Percentiles rank a stretch among this genome's conserved stretches.
Conservation (phyloP, 306 rosid genomes). For the Acacia melanoxylon region DNA sequence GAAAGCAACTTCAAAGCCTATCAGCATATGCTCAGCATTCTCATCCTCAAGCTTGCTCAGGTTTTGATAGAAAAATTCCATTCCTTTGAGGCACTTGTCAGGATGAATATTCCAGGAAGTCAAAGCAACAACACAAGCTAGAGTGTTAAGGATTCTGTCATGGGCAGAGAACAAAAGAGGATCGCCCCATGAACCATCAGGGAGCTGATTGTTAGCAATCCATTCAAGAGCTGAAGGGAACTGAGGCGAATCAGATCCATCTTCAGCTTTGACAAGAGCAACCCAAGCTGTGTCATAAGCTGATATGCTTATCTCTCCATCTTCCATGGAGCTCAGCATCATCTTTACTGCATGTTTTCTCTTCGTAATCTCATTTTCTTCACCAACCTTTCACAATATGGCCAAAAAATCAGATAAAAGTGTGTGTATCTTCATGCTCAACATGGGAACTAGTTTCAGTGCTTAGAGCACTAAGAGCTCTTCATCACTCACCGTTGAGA, state of each 20-base stretch:
- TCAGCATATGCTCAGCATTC: slow-evolving; percentile 69
- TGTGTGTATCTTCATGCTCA: too few relatives aligned
- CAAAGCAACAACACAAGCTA: slow-evolving; percentile 70
- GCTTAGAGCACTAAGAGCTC: too few relatives aligned
- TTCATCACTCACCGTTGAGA: too few relatives aligned
- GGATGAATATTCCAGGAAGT: slow-evolving; percentile 63
- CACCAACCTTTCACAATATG: slow-evolving; percentile 5
- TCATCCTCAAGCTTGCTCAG: slow-evolving; percentile 56
- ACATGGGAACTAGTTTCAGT: too few relatives aligned
- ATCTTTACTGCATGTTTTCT: slow-evolving; percentile 36
- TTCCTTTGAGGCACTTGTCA: slow-evolving; percentile 52
- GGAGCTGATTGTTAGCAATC: slow-evolving; percentile 71
- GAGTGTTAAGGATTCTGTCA: slow-evolving; percentile 73
- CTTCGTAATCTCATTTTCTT: slow-evolving; percentile 40
- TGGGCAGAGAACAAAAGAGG: slow-evolving; percentile 48
- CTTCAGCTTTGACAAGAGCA: slow-evolving; percentile 46
- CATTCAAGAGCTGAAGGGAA: slow-evolving; percentile 69
- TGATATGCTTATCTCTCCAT: slow-evolving; percentile 80
- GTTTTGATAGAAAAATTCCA: slow-evolving; percentile 53
- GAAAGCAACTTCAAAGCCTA: slow-evolving; percentile 82
- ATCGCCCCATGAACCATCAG: slow-evolving; percentile 86
- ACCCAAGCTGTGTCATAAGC: slow-evolving; percentile 96
- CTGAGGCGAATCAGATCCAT: slow-evolving; percentile 45
- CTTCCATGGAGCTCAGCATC: slow-evolving; percentile 57
- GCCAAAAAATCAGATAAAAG: neutral